These are phyloP conservation scores for Fusarium sp. DNA, from an alignment of 2,329 filamentous ascomycete species.

Conservation along the genomic window DNA sequence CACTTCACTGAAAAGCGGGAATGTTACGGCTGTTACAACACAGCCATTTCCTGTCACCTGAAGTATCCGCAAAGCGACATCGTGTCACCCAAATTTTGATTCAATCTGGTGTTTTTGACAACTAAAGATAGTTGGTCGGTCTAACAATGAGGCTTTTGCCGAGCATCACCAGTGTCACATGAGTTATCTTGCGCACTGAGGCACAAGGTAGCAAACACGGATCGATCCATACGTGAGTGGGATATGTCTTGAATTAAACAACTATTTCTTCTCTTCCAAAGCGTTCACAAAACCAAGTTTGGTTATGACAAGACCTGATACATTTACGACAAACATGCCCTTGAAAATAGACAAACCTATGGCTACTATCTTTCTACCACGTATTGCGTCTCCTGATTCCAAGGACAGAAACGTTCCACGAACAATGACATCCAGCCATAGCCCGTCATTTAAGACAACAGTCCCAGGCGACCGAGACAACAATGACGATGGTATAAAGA, in stretches of 20 bases:
- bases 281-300: slow-evolving; percentile 8
- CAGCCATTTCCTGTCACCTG: slow-evolving; percentile 25
- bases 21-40: slow-evolving; percentile 22
- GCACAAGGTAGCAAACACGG: slow-evolving; percentile 40
- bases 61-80: slow-evolving; percentile 21
- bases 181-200: slow-evolving; percentile 27
- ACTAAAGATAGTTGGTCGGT: slow-evolving; percentile 31
- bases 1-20: background rate
- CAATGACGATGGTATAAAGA: background rate
- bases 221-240: slow-evolving; percentile 10
- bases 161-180: slow-evolving; percentile 34
- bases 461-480: slow-evolving; percentile 4
- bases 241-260: slow-evolving; percentile 24
- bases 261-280: slow-evolving; percentile 7
- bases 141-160: slow-evolving; percentile 34
- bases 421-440: slow-evolving; percentile 14
- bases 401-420: slow-evolving; percentile 13
- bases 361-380: slow-evolving; percentile 20
- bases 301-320: slow-evolving; percentile 9
- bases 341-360: slow-evolving; percentile 30
- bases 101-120: slow-evolving; percentile 17
- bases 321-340: slow-evolving; percentile 6
- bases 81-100: slow-evolving; percentile 30
- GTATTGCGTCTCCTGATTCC: background rate
- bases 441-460: slow-evolving; percentile 16